phyloP scores from a whole-genome alignment of 2,329 filamentous ascomycete genomes.

The Penicillium sp. region DNA sequence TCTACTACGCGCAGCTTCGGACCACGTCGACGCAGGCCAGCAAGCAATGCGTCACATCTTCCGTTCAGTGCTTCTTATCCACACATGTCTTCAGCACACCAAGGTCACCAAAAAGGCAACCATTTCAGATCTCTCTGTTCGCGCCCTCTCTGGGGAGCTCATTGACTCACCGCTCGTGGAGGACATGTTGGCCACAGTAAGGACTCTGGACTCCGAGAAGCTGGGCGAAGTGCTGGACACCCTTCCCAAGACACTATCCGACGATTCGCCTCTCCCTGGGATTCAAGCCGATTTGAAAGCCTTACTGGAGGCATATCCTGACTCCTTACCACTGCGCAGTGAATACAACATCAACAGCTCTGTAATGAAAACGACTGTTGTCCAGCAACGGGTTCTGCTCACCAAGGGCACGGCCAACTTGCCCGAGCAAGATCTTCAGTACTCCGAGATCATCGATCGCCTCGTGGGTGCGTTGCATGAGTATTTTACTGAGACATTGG shows the following conservation, averaged over 20 bases:
- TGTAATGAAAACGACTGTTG: slow-evolving; percentile 58
- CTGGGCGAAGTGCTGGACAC: slow-evolving; percentile 43
- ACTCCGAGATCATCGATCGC: slow-evolving; percentile 54
- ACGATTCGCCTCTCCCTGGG: slow-evolving; percentile 38
- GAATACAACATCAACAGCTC: slow-evolving; percentile 69
- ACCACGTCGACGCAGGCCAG: slow-evolving; percentile 43
- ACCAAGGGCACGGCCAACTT: slow-evolving; percentile 58
- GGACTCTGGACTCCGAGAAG: slow-evolving; percentile 54
- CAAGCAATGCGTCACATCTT: slow-evolving; percentile 41
- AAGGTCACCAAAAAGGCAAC: slow-evolving; percentile 31
- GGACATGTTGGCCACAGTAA: slow-evolving; percentile 54
- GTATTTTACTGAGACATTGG: slow-evolving; percentile 49
- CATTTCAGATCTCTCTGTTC: slow-evolving; percentile 39
- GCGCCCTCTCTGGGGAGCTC: slow-evolving; percentile 54
- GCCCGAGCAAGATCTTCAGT: slow-evolving; percentile 55
- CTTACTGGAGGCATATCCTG: slow-evolving; percentile 50
- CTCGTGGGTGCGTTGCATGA: slow-evolving; percentile 48
- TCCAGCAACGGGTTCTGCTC: slow-evolving; percentile 60
- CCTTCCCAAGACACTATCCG: slow-evolving; percentile 36
- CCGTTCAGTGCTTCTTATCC: slow-evolving; percentile 31
- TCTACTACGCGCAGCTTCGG: slow-evolving; percentile 45
- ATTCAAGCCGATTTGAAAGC: slow-evolving; percentile 51
- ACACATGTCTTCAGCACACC: slow-evolving; percentile 28
- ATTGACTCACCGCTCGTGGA: slow-evolving; percentile 52
- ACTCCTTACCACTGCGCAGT: slow-evolving; percentile 63